Evolutionary conservation across 2,329 filamentous ascomycete species (phyloP).

Genomic region (Leptographium lundbergii): DNA sequence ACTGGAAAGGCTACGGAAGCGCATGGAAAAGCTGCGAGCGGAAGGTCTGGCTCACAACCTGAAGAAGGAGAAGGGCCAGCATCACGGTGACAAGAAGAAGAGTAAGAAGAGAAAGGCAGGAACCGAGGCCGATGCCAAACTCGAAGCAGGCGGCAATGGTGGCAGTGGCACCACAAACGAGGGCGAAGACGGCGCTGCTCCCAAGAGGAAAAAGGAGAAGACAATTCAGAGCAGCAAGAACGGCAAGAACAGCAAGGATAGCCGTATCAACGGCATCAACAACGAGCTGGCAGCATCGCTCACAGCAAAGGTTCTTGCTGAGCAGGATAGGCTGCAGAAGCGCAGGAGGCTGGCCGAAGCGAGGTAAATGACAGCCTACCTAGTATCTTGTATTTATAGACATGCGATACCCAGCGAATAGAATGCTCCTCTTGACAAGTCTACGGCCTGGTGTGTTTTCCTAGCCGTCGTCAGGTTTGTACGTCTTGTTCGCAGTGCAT

Average conservation of each 20-base stretch:
- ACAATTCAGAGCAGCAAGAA: constrained; percentile 9
- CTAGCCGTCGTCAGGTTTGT: not conserved
- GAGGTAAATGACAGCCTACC: not conserved
- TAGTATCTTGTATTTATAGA: not conserved
- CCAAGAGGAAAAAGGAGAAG: constrained; percentile 12
- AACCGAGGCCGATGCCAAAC: constrained; percentile 1
- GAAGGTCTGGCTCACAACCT: constrained; percentile 72
- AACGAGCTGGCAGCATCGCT: constrained; percentile 76
- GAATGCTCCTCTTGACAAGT: not conserved
- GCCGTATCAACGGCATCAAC: constrained; percentile 56
- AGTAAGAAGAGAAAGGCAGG: constrained; percentile 38
- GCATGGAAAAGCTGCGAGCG: constrained; percentile 56
- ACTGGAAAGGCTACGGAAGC: constrained; percentile 49
- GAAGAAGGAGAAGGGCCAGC: constrained; percentile 57
- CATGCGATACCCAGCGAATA: not conserved
- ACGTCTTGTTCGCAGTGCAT: not conserved
- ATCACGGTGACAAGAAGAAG: constrained; percentile 47
- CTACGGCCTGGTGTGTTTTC: not conserved
- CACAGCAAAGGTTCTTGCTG: constrained; percentile 74
- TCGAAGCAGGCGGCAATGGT: constrained; percentile 11
- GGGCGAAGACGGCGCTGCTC: not conserved
- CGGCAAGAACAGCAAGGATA: constrained; percentile 15
- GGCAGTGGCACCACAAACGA: not conserved
- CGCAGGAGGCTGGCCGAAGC: constrained; percentile 52
- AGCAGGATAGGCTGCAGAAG: constrained; percentile 76